Percentiles rank a stretch among this genome's conserved stretches.
phyloP scores from a whole-genome alignment of 768 basidiomycete species.

The Mycena galericulata region DNA sequence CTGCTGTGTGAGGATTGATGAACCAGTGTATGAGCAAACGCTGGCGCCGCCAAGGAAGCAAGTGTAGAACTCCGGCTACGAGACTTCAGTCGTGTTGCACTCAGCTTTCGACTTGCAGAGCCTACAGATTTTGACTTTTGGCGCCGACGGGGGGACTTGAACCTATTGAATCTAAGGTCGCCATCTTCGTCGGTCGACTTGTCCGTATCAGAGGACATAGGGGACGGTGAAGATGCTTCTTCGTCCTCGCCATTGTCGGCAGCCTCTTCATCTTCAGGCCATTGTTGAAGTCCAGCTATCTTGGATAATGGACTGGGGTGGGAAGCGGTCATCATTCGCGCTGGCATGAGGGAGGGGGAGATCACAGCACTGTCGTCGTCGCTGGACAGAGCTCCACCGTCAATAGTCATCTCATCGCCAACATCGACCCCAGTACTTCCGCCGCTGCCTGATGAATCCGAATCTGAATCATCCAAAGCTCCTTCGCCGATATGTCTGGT shows the following conservation, averaged over 20 bases:
- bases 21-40: conserved; percentile 44
- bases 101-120: conserved; percentile 39
- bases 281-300: conserved; percentile 63
- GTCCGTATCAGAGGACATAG: conserved; percentile 75
- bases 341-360: conserved; percentile 49
- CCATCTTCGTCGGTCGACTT: conserved; percentile 29
- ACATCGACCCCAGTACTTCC: conserved; percentile 49
- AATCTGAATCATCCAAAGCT: conserved; percentile 83
- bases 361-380: conserved; percentile 51
- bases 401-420: conserved; percentile 43
- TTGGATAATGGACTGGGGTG: conserved; percentile 78
- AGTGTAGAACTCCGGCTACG: conserved; percentile 77
- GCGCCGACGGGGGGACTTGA: conserved; percentile 45
- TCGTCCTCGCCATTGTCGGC: conserved; percentile 59
- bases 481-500: conserved; percentile 79
- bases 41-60: conserved; percentile 65
- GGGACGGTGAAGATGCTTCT: conserved; percentile 69
- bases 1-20: conserved; percentile 74
- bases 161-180: conserved; percentile 46
- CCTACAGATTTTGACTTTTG: conserved; percentile 49
- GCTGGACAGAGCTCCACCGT: conserved; percentile 41
- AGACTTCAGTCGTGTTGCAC: conserved; percentile 49
- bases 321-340: conserved; percentile 45
- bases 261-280: conserved; percentile 63
- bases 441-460: conserved; percentile 65